These are phyloP conservation scores for Malus sieversii DNA, from an alignment of 306 rosid species.

Conservation along the genomic window DNA sequence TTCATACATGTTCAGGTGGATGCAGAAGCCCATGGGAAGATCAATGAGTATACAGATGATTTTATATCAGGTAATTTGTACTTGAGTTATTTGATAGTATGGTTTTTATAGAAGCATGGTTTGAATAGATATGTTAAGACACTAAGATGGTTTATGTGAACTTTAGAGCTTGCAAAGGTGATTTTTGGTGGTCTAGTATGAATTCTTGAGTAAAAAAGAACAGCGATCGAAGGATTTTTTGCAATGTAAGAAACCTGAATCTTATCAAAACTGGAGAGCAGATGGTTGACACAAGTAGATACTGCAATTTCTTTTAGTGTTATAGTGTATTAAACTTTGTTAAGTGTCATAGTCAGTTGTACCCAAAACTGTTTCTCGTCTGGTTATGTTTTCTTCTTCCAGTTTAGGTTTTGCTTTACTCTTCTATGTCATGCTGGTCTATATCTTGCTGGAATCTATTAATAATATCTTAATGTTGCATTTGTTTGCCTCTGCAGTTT, in stretches of 20 bases:
- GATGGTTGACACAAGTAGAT: not conserved
- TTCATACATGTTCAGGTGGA: not conserved
- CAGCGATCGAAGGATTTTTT: not conserved
- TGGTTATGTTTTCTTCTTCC: not conserved
- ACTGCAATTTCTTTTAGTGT: too few relatives aligned
- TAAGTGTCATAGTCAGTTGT: not conserved
- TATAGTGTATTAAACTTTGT: too few relatives aligned
- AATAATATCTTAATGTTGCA: not conserved
- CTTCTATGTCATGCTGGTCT: not conserved
- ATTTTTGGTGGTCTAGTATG: not conserved
- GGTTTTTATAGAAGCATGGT: not conserved
- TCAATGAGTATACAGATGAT: not conserved
- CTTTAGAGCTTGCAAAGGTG: not conserved
- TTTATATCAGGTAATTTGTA: constrained; percentile 8
- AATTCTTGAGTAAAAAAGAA: not conserved
- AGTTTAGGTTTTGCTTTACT: not conserved
- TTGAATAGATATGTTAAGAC: not conserved
- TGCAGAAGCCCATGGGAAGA: constrained; percentile 4
- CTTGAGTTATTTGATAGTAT: not conserved
- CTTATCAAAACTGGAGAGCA: not conserved
- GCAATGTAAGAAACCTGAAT: not conserved
- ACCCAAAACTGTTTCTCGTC: not conserved
- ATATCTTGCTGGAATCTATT: not conserved
- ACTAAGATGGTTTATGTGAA: not conserved
- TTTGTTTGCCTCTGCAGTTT: not conserved